A percentile compares a stretch with the other conserved stretches of the same genome.
Evolutionary conservation across 148 eudicot genomes (phyloP).

Genomic region (Rhododendron williamsianum): DNA sequence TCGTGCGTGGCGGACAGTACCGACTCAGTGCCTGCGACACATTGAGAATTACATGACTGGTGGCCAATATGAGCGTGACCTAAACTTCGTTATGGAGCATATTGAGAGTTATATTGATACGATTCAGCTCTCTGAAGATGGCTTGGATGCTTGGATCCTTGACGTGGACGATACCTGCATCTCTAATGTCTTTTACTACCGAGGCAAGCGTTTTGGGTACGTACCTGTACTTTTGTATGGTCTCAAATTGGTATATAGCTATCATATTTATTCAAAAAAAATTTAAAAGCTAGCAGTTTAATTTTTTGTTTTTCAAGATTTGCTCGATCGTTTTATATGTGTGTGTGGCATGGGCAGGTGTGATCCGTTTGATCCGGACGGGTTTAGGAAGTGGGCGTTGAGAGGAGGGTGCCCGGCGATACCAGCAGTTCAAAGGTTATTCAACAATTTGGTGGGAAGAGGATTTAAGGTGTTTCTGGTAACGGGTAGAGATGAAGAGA

Average conservation of each 20-base stretch:
- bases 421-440: conserved; percentile 41
- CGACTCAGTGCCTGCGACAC: conserved; percentile 49
- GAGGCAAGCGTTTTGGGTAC: conserved; percentile 60
- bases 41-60: conserved; percentile 57
- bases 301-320: too few species aligned
- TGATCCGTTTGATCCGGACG: conserved; percentile 73
- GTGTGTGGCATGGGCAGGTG: conserved; percentile 28
- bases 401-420: conserved; percentile 50
- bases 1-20: conserved; percentile 63
- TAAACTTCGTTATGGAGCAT: conserved; percentile 40
- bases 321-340: neutral
- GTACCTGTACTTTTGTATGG: neutral
- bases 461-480: conserved; percentile 67
- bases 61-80: conserved; percentile 61
- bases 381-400: conserved; percentile 61
- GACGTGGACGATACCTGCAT: conserved; percentile 84
- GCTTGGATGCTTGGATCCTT: conserved; percentile 68
- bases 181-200: conserved; percentile 61
- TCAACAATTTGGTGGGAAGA: conserved; percentile 32
- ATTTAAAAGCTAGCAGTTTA: too few species aligned
- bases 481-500: conserved; percentile 59
- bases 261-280: too few species aligned
- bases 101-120: conserved; percentile 37
- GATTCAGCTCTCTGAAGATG: conserved; percentile 36
- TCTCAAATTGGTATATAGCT: neutral